Base-by-base conservation (phyloP, 2,329 filamentous ascomycete species). In the Fusarium caatingaense region DNA sequence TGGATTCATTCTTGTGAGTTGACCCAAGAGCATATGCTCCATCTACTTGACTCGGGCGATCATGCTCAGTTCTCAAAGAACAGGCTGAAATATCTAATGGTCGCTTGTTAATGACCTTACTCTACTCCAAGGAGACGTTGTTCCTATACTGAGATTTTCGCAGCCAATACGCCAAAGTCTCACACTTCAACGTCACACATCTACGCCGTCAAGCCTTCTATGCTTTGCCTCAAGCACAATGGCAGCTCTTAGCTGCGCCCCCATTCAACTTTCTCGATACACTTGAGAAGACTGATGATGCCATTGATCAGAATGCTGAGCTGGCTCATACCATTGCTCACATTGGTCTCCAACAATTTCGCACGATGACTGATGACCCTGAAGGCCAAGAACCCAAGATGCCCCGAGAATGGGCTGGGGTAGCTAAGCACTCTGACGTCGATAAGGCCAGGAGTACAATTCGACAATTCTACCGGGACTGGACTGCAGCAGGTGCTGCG, bases 401-500 rank as follows among this genome's bases (percentile, higher is more conserved):
- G 72, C 87, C 88, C 28, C 81, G 85, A 15, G 85, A 90, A 46
- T 94, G 94, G 91, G 85, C 88, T 21, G 90, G 88, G 7, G 84
- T 88, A 32, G 92, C 94, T 16, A 94, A 90, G 45, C 81, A 89
- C 27, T 84, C 84, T 23, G 95, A 98, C 76, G 84, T 97, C 56
- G 93, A 97, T 77, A 99, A 98, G 80, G 94, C 95, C 3, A 88
- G 94, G 67, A 97, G 93, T 75, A 98, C 94, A 3, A 86, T 99
- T 54, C 90, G 95, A 13, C 96, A 99, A 77, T 93, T 98, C 78
- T 98, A 94, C 80, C 90, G 96, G 18, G 96, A 99, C 79, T 99
- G 97, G 96, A 93, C 93, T 25, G 86, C 84, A 3, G 94, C 92
- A 74, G 96, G 95, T 0, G 83, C 82, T 5, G 77, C 79, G 0